phyloP scores from a whole-genome alignment of 495 filamentous ascomycete species.

The Xylaria flabelliformis region DNA sequence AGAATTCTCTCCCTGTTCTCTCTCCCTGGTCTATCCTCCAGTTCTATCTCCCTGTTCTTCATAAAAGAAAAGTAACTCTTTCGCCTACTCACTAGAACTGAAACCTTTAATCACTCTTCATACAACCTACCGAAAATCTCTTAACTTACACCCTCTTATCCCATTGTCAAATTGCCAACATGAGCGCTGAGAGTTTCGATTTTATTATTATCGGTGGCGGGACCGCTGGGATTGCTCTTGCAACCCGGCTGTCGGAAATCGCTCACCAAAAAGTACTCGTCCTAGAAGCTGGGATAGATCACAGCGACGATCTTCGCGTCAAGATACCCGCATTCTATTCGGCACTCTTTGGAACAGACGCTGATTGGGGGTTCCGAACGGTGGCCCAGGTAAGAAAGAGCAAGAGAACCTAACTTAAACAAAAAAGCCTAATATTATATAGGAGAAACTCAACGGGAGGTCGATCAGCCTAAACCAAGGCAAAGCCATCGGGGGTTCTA shows the following conservation, averaged over 20 bases:
- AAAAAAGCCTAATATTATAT: constrained; percentile 22
- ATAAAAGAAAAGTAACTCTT: no score
- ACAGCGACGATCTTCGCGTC: constrained; percentile 17
- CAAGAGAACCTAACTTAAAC: neutral
- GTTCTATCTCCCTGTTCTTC: no score
- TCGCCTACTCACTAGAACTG: neutral
- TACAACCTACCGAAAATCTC: neutral
- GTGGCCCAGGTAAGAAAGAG: constrained; percentile 51
- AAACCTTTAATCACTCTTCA: neutral
- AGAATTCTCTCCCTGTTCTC: no score
- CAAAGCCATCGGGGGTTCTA: constrained; percentile 59
- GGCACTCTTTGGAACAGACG: neutral
- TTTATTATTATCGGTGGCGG: constrained; percentile 56
- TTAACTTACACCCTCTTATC: neutral
- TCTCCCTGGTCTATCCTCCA: no score
- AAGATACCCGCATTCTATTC: constrained; percentile 25
- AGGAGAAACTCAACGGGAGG: constrained; percentile 30
- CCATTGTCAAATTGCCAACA: neutral
- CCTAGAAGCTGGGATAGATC: constrained; percentile 55
- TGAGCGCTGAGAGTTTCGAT: constrained; percentile 32
- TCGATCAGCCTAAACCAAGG: constrained; percentile 54
- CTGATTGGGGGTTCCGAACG: constrained; percentile 55
- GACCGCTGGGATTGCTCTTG: constrained; percentile 56
- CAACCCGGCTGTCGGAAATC: constrained; percentile 55
- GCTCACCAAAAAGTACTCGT: constrained; percentile 49